Percentiles rank a stretch among this genome's conserved stretches.
Evolutionary conservation across 2,329 filamentous ascomycete genomes (phyloP).

Genomic region (Ceratocystis alfenasii): DNA sequence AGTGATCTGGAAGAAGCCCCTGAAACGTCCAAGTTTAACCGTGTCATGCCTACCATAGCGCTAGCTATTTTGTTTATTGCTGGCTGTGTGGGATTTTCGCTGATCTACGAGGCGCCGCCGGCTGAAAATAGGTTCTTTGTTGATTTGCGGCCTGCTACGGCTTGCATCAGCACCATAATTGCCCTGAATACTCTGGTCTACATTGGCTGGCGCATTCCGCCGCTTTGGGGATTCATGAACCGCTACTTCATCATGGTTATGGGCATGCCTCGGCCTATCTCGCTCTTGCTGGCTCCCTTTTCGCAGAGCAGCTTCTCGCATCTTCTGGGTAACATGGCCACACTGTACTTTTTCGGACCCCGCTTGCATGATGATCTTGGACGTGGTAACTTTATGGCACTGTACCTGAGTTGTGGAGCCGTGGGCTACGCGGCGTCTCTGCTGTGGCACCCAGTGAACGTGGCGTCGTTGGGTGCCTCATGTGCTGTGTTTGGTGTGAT

Average conservation of each 20-base stretch:
- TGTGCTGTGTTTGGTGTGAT: conserved; percentile 51
- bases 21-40: conserved; percentile 40
- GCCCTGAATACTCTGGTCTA: conserved; percentile 47
- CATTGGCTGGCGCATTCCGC: conserved; percentile 50
- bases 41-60: conserved; percentile 44
- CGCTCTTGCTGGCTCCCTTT: conserved; percentile 53
- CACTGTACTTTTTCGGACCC: conserved; percentile 54
- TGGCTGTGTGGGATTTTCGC: conserved; percentile 34
- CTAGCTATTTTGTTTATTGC: conserved; percentile 37
- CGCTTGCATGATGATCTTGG: conserved; percentile 59
- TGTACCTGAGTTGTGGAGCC: conserved; percentile 50
- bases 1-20: conserved; percentile 42
- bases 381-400: conserved; percentile 54
- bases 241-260: conserved; percentile 54
- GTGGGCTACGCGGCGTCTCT: conserved; percentile 50
- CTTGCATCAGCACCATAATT: conserved; percentile 52
- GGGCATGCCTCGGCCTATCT: conserved; percentile 50
- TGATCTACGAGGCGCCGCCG: conserved; percentile 32
- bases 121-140: conserved; percentile 43
- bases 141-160: conserved; percentile 48
- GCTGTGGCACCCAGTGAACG: conserved; percentile 36
- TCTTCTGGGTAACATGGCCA: conserved; percentile 50
- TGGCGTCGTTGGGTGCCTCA: conserved; percentile 53
- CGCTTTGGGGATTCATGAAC: conserved; percentile 54
- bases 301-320: conserved; percentile 55